Percentiles rank a stretch among this genome's conserved stretches.
Conservation (phyloP, 2,329 filamentous ascomycete genomes). For the Dissoconium aciculare region DNA sequence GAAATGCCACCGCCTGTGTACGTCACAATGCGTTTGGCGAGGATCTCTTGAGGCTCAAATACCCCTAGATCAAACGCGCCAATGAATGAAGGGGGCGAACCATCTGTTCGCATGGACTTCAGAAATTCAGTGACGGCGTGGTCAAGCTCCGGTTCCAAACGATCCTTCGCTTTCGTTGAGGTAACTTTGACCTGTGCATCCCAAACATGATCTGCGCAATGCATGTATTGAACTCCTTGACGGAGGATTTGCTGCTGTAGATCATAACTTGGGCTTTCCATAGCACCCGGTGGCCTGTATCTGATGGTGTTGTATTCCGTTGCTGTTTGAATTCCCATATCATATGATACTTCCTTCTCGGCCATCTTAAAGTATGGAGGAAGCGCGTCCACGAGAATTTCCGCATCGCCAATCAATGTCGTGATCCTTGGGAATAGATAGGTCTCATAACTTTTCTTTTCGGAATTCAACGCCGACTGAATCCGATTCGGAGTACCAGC, state of each 20-base stretch:
- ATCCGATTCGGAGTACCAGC: slow-evolving; percentile 3
- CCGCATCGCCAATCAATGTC: slow-evolving; percentile 6
- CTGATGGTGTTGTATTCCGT: slow-evolving; percentile 6
- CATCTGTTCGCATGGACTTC: slow-evolving; percentile 8
- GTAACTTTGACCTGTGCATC: slow-evolving; percentile 9
- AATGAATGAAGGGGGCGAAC: slow-evolving; percentile 7
- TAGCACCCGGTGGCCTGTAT: slow-evolving; percentile 5
- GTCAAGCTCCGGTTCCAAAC: slow-evolving; percentile 2
- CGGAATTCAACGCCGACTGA: slow-evolving; percentile 6
- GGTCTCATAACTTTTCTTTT: slow-evolving; percentile 2
- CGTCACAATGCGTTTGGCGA: slow-evolving; percentile 8
- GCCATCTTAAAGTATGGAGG: no score
- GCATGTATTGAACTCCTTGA: slow-evolving; percentile 8
- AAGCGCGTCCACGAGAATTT: slow-evolving; percentile 2
- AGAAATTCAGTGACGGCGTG: slow-evolving; percentile 10
- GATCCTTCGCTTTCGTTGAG: slow-evolving; percentile 3
- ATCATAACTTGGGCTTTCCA: slow-evolving; percentile 5
- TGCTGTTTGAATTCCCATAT: slow-evolving; percentile 2
- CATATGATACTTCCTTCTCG: neutral
- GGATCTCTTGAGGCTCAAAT: slow-evolving; percentile 6
- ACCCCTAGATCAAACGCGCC: slow-evolving; percentile 3
- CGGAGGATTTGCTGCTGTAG: slow-evolving; percentile 3
- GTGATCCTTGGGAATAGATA: slow-evolving; percentile 10
- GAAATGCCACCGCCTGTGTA: slow-evolving; percentile 4
- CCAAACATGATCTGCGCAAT: slow-evolving; percentile 11